Base-by-base conservation (phyloP, 176 grass and related monocot species). In the Tillandsia fasciculata region DNA sequence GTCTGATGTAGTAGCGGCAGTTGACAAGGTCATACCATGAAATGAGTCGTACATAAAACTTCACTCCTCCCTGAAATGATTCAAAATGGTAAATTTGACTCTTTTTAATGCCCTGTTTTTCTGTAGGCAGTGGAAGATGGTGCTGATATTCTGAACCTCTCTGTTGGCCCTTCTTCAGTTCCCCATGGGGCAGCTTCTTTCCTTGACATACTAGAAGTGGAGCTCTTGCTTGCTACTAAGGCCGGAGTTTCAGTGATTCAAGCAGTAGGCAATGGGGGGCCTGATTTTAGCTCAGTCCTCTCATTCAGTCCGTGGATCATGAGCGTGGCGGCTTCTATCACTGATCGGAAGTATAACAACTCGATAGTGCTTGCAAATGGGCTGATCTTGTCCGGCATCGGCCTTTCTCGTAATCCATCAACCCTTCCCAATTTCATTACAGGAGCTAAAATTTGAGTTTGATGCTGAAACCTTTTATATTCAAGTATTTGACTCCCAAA, bases 221-320 rank as follows among this genome's bases (percentile, higher is more conserved):
- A 92, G 66, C 82, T 97, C 54, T 86, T 97, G 70, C 86, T 89
- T 64, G 94, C 94, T n/a, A 84, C 82, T 24, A 92, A 87, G 81
- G 83, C 89, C 50, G 94, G 93, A 75, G 82, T 97, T 53, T 83
- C 80, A 4, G 89, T 97, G 76, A 78, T 97, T 78, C 93, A 97
- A 72, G 84, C 89, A 14, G 86, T 82, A 76, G 89, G 93, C 50
- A 97, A 97, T 80, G 81, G 52, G 54, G 89, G 89, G 12, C 93
- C 89, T 11, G 79, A 84, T 63, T 71, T 64, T 12, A 92, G 79
- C 66, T 79, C 86, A 66, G 29, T 97, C 61, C 82, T 91, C 58
- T 97, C 89, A 6, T 97, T 97, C 76, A 97, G 93, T 72, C 93
- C 93, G 69, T 97, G 93, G 93, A 92, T 92, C 78, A 85, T 75